phyloP scores from a whole-genome alignment of 257 asterid species.

The Ilex aquifolium region DNA sequence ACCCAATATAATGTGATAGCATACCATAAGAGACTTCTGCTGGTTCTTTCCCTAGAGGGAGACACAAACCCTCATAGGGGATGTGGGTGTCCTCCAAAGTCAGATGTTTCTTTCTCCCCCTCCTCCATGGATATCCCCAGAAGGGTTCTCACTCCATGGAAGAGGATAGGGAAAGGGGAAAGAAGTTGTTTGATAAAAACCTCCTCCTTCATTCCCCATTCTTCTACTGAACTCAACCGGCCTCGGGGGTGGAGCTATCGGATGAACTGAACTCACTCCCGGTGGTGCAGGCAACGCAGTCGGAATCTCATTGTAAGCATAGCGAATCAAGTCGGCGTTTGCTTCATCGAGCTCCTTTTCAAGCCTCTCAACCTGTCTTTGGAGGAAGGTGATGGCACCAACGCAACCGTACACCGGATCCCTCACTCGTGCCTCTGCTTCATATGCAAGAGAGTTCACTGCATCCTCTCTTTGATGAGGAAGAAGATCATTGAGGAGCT shows the following conservation, averaged over 20 bases:
- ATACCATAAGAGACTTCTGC: background rate
- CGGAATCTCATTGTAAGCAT: conserved; percentile 24
- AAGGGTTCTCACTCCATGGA: conserved; percentile 32
- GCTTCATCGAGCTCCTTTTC: conserved; percentile 48
- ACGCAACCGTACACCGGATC: conserved; percentile 57
- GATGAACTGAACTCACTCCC: background rate
- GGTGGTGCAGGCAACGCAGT: conserved; percentile 1
- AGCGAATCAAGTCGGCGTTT: conserved; percentile 37
- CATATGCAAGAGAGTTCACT: conserved; percentile 45
- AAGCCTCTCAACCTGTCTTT: conserved; percentile 42
- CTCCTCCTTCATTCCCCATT: conserved; percentile 16
- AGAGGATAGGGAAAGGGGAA: conserved; percentile 15
- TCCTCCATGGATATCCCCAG: conserved; percentile 19
- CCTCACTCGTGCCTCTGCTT: conserved; percentile 50
- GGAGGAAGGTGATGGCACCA: conserved; percentile 45
- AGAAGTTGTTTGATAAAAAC: conserved; percentile 30
- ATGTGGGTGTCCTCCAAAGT: conserved; percentile 1
- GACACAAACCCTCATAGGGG: conserved; percentile 28
- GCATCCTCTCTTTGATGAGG: conserved; percentile 57
- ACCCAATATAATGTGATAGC: background rate
- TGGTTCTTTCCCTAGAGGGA: conserved; percentile 6
- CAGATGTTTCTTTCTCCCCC: conserved; percentile 24
- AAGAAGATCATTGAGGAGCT: conserved; percentile 44
- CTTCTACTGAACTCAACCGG: conserved; percentile 8
- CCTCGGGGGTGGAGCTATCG: conserved; percentile 11